A percentile compares a stretch with the other conserved stretches of the same genome.
Evolutionary conservation across 2,329 filamentous ascomycete species (phyloP).

Genomic region (Aspergillus fumigatus): DNA sequence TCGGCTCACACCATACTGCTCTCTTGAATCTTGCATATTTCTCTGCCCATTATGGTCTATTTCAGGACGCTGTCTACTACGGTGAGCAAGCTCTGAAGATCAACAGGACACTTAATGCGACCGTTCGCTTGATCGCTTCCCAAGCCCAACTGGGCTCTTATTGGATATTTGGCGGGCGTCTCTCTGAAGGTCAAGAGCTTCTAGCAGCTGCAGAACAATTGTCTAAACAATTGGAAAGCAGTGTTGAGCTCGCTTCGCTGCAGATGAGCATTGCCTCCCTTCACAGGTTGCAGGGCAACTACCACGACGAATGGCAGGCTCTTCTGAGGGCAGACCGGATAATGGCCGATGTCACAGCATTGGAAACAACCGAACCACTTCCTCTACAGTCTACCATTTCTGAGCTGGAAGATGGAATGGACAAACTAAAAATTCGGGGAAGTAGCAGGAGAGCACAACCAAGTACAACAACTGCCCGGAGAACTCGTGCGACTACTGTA

Average conservation of each 20-base stretch:
- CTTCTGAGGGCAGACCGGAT: constrained; percentile 48
- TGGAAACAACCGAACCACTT: constrained; percentile 26
- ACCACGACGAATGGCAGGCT: constrained; percentile 45
- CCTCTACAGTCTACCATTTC: constrained; percentile 27
- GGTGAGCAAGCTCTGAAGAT: constrained; percentile 78
- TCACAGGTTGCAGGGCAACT: constrained; percentile 45
- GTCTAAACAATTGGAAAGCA: constrained; percentile 48
- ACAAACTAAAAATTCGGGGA: constrained; percentile 35
- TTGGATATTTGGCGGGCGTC: constrained; percentile 47
- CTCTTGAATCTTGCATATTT: constrained; percentile 70
- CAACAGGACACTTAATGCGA: constrained; percentile 62
- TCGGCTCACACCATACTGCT: constrained; percentile 67
- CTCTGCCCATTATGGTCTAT: constrained; percentile 79
- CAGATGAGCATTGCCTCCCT: constrained; percentile 43
- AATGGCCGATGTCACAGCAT: constrained; percentile 38
- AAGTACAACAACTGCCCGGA: constrained; percentile 20
- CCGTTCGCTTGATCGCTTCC: constrained; percentile 48
- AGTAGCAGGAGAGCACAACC: constrained; percentile 22
- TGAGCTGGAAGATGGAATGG: constrained; percentile 40
- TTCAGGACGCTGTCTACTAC: constrained; percentile 83
- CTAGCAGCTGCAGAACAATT: constrained; percentile 55
- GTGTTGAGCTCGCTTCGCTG: constrained; percentile 50
- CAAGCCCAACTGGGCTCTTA: constrained; percentile 45
- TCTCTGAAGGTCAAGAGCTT: constrained; percentile 51
- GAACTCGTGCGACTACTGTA: constrained; percentile 30